phyloP scores from a whole-genome alignment of 139 green algal species.

The Astrephomene gubernaculifera region DNA sequence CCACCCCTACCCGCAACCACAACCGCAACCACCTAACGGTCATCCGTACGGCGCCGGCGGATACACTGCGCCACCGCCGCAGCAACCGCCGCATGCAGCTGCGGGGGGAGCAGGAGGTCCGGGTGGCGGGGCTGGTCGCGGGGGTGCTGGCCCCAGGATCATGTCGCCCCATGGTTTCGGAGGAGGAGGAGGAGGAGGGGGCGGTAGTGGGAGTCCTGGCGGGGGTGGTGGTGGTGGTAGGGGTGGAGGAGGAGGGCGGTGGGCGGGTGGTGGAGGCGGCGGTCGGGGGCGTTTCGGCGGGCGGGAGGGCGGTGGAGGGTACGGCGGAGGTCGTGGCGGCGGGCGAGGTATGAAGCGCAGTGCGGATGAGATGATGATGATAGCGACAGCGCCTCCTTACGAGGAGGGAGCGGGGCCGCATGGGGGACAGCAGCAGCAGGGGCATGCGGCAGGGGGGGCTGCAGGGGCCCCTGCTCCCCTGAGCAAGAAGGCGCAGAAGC shows the following conservation, averaged over 20 bases:
- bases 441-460: background rate
- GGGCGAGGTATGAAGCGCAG: background rate
- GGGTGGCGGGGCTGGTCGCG: background rate
- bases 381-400: background rate
- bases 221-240: background rate
- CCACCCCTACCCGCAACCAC: no score
- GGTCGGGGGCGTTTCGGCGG: background rate
- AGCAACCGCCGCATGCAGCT: background rate
- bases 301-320: background rate
- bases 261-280: background rate
- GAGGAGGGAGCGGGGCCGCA: background rate
- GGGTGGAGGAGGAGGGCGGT: background rate
- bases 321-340: background rate
- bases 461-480: no score
- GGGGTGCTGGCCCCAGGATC: background rate
- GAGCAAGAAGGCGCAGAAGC: constrained; percentile 40
- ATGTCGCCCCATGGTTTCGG: background rate
- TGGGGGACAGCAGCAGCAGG: background rate
- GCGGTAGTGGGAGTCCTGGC: background rate
- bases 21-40: no score
- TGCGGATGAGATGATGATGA: constrained; percentile 20
- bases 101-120: background rate
- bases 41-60: no score
- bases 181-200: background rate
- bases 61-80: background rate